Conservation (phyloP, 352 stramenopile genomes). For the Pythium vanterpoolii region DNA sequence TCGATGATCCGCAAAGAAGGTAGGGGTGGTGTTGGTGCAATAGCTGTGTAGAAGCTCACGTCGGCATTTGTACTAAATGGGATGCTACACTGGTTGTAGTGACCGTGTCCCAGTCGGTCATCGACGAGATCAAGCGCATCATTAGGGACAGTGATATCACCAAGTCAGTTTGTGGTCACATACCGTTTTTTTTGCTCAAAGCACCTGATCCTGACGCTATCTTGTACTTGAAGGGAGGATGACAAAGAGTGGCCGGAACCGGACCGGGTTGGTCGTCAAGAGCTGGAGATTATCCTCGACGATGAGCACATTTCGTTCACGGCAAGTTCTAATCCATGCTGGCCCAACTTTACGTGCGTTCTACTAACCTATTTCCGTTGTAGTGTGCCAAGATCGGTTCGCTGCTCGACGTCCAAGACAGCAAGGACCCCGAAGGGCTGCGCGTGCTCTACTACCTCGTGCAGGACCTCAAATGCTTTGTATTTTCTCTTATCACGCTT, state of each 20-base stretch:
- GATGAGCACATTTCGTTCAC: conserved; percentile 98
- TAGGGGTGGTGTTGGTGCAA: conserved; percentile 22
- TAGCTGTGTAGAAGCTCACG: not conserved
- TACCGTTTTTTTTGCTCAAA: no score
- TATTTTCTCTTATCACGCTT: conserved; percentile 95
- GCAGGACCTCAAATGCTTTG: conserved; percentile 96
- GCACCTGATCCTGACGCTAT: not conserved
- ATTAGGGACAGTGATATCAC: conserved; percentile 91
- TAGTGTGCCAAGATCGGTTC: conserved; percentile 95
- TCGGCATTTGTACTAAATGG: not conserved
- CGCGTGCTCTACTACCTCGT: conserved; percentile 96
- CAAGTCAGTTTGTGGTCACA: conserved; percentile 43
- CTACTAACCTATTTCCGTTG: not conserved
- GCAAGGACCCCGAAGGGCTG: conserved; percentile 94
- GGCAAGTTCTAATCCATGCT: conserved; percentile 28
- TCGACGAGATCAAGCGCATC: conserved; percentile 94
- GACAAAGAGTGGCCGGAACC: conserved; percentile 96
- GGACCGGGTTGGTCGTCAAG: conserved; percentile 90
- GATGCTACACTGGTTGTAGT: conserved; percentile 41
- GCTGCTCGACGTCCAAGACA: conserved; percentile 93
- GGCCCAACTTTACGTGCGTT: not conserved
- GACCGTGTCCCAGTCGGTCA: conserved; percentile 87
- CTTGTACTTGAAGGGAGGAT: conserved; percentile 65
- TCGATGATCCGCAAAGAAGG: conserved; percentile 97
- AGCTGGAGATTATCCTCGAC: conserved; percentile 95